phyloP scores from a whole-genome alignment of 805 yeast species.

The Saturnispora sanitii region DNA sequence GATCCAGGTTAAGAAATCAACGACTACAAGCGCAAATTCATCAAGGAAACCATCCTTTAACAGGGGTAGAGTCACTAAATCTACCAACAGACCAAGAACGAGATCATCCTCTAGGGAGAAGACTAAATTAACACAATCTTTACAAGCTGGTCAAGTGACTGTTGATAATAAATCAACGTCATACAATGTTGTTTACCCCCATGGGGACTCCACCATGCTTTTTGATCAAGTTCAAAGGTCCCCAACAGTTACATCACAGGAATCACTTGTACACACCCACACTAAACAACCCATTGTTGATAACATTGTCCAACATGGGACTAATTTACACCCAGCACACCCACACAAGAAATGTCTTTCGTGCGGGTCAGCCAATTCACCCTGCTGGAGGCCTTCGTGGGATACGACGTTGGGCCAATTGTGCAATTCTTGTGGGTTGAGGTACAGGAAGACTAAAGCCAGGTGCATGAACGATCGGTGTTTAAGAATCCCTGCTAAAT shows the following conservation, averaged over 20 bases:
- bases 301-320: background rate
- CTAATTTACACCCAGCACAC: conserved; percentile 5
- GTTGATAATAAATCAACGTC: conserved; percentile 4
- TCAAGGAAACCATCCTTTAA: conserved; percentile 1
- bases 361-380: conserved; percentile 83
- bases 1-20: background rate
- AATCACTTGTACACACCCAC: background rate
- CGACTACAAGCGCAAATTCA: background rate
- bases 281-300: background rate
- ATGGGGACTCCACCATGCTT: background rate
- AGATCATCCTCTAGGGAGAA: conserved; percentile 1
- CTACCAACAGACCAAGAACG: background rate
- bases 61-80: background rate
- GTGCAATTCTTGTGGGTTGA: conserved; percentile 91
- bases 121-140: background rate
- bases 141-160: background rate
- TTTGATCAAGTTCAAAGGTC: background rate
- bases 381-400: conserved; percentile 99
- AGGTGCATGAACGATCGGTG: conserved; percentile 72
- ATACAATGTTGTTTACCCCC: background rate
- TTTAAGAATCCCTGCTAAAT: conserved; percentile 88
- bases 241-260: background rate
- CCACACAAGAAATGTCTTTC: conserved; percentile 61
- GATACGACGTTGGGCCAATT: conserved; percentile 82
- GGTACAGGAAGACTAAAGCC: conserved; percentile 90